These are phyloP conservation scores for Rhodosporidiobolus sp. DNA, from an alignment of 768 basidiomycete genomes.

Conservation along the genomic window DNA sequence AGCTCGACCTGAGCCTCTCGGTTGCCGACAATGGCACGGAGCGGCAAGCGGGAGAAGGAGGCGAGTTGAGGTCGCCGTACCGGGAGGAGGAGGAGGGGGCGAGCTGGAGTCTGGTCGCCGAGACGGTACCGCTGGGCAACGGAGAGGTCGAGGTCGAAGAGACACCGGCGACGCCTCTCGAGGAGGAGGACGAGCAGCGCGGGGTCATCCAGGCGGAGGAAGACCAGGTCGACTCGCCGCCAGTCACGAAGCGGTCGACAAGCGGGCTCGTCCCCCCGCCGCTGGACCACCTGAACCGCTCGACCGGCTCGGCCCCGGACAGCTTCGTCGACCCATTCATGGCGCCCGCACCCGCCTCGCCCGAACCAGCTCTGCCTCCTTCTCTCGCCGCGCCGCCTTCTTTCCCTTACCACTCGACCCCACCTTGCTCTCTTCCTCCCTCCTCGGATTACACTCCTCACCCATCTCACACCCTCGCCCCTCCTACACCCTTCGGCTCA, in stretches of 20 bases:
- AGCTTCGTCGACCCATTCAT: conserved; percentile 8
- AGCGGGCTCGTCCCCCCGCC: background rate
- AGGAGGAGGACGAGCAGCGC: too few relatives aligned
- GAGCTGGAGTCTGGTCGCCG: background rate
- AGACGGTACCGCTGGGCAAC: too few relatives aligned
- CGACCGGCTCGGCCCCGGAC: background rate
- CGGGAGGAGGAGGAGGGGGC: background rate
- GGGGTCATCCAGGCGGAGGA: too few relatives aligned
- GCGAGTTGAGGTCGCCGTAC: rapidly evolving
- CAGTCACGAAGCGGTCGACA: background rate
- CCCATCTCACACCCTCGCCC: background rate
- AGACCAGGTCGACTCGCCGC: background rate
- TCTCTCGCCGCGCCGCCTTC: background rate
- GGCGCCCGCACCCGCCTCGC: background rate
- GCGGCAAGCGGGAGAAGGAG: too few relatives aligned
- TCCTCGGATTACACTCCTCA: background rate
- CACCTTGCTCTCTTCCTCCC: background rate
- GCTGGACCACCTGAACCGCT: background rate
- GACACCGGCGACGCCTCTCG: too few relatives aligned
- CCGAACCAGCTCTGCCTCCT: background rate
- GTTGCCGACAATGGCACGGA: background rate
- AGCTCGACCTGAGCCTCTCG: background rate
- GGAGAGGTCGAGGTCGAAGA: too few relatives aligned
- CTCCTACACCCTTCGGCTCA: background rate
- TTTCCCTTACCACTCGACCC: background rate